Evolutionary conservation across 1,284 basidiomycete genomes (phyloP), one percentile per base, ranked within the genome.

Genomic region (Pseudozyma hubeiensis): DNA sequence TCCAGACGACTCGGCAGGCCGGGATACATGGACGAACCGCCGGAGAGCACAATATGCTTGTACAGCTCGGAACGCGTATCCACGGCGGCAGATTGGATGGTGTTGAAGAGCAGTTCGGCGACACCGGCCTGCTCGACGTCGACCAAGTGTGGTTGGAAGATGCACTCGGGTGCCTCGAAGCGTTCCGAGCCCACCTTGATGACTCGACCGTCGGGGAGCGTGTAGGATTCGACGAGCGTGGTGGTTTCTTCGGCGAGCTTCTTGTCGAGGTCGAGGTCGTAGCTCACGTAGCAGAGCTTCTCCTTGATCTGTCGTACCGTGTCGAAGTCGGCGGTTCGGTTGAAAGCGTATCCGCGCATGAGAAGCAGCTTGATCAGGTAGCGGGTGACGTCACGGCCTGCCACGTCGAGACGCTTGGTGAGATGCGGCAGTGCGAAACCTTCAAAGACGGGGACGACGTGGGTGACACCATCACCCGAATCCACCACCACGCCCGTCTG

Each of bases 81-180:
- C 43, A 98, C 90, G 0, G 96, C 92, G 3, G 96, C 94, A 33
- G 87, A 86, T 86, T 99, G 96, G 76, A 99, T 96, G 0, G 95
- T 97, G 85, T 94, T 90, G 89, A 97, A 98, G 30, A 98, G 89
- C 89, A 98, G 91, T 87, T 98, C 96, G 86, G 95, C 96, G 58
- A 98, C 91, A 57, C 97, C 97, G 2, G 94, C 93, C 84, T 98
- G 95, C 85, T 99, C 97, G 62, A 99, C 88, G 77, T 99, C 97
- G 55, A 99, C 94, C 8, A 99, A 88, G 85, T 97, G 93, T 29
- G 97, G 97, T 86, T 99, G 95, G 91, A 99, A 99, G 93, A 99
- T 94, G 87, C 97, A 99, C 86, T 99, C 97, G 11, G 97, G 97
- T n/a, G 96, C 97, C 86, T 97, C 94, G 85, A 97, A 99, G n/a